A percentile compares a stretch with the other conserved stretches of the same genome.
These are phyloP conservation scores for Pseudogymnoascus sp. DNA, from an alignment of 2,329 filamentous ascomycete genomes.

Conservation along the genomic window DNA sequence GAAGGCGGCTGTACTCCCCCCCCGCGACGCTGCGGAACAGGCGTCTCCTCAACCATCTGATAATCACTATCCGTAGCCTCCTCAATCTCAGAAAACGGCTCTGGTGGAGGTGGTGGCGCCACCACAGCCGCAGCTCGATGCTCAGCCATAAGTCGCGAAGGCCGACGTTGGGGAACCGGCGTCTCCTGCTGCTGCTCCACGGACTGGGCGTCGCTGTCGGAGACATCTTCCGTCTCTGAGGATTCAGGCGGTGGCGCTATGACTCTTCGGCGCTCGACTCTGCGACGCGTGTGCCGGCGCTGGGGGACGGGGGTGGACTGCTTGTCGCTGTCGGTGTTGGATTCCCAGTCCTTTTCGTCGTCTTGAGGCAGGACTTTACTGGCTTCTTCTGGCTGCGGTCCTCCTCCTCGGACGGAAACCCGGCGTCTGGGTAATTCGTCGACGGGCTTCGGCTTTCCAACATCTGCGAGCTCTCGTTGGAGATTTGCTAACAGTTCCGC, in stretches of 20 bases:
- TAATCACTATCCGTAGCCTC: neutral
- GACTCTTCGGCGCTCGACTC: neutral
- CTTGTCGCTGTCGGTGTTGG: neutral
- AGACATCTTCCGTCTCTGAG: neutral
- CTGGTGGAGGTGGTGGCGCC: neutral
- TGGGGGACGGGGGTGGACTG: neutral
- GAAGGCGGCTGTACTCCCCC: neutral
- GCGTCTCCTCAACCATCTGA: neutral
- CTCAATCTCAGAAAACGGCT: neutral
- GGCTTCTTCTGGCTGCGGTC: neutral
- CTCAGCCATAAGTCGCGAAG: neutral
- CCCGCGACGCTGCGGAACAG: neutral
- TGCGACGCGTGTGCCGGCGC: neutral
- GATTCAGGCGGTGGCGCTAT: neutral
- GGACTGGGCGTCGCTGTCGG: neutral
- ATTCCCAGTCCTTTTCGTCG: neutral
- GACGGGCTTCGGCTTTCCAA: constrained; percentile 18
- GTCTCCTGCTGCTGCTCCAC: neutral
- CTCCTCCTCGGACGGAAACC: neutral
- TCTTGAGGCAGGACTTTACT: neutral
- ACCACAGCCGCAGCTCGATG: neutral
- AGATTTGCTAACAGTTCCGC: constrained; percentile 23
- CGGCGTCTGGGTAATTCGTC: neutral
- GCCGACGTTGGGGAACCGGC: neutral
- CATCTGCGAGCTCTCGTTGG: constrained; percentile 21